Evolutionary conservation across 768 basidiomycete genomes (phyloP), one percentile per base, ranked within the genome.

Genomic region (Erythrobasidium yunnanense): DNA sequence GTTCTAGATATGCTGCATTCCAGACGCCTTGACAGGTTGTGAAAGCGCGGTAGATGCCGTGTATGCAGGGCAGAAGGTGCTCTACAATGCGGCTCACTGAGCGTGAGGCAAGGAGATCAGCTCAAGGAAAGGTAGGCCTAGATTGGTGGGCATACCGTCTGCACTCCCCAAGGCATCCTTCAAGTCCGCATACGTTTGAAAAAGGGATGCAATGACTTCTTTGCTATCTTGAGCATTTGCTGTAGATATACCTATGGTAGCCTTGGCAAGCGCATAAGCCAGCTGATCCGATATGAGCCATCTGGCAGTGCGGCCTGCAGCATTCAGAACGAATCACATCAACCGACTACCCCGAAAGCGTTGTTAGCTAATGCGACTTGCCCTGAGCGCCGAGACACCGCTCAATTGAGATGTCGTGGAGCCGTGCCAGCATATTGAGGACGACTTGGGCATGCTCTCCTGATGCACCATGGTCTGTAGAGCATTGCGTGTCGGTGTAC

Each of bases 211-310:
- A 81, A 78, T 69, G 83, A 80, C 55, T 81, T 76, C 7, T 18
- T 4, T 18, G 30, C 27, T 30, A 27, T 78, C 74, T 75, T 85
- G 78, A 74, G 47, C 11, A 42, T 11, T 42, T n/a, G 79, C 81
- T 22, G n/a, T n/a, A n/a, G 86, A 83, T 22, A 89, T 77, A 55
- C 83, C 80, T 49, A 92, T 79, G 6, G 90, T 77, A 11, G 88
- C 86, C 2, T 85, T 86, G 23, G 88, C 81, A 2, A 85, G 88
- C 0, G 86, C 84, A 72, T 81, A 87, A 1, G 87, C 85, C 42
- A 92, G 81, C 72, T 90, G 87, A 75, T 92, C 87, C 35, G 90
- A 85, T 32, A 88, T 79, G 1, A 88, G 82, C 88, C 88, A 90
- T n/a, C 11, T 13, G 33, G 65, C 53, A 32, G 7, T 33, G 0